These are phyloP conservation scores for Apiotrichum akiyoshidainum DNA, from an alignment of 1,284 basidiomycete genomes.

Conservation along the genomic window DNA sequence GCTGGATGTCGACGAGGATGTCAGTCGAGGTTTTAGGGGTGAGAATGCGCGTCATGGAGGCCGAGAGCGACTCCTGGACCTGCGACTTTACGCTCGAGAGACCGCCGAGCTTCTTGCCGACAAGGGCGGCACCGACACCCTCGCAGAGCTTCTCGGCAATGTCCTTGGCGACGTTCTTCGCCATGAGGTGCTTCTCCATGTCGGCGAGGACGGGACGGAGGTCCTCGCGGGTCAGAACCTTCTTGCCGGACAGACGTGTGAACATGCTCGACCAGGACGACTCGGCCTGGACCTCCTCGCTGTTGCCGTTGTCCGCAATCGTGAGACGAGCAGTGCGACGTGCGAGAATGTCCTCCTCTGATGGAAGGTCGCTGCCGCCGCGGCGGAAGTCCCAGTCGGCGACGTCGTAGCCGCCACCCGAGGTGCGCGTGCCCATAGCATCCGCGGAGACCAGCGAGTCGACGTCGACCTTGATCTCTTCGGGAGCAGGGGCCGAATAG, in stretches of 20 bases:
- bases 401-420: slow-evolving; percentile 86
- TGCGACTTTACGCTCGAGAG: slow-evolving; percentile 83
- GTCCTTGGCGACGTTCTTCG: slow-evolving; percentile 96
- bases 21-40: slow-evolving; percentile 97
- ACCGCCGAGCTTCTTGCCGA: slow-evolving; percentile 84
- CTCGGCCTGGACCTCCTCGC: slow-evolving; percentile 7
- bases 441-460: slow-evolving; percentile 48
- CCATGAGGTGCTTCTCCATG: slow-evolving; percentile 97
- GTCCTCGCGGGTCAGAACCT: slow-evolving; percentile 76
- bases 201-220: slow-evolving; percentile 81
- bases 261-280: slow-evolving; percentile 60
- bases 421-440: slow-evolving; percentile 61
- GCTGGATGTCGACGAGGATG: slow-evolving; percentile 67
- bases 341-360: slow-evolving; percentile 47
- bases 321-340: slow-evolving; percentile 26
- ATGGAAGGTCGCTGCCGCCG: slow-evolving; percentile 51
- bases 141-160: slow-evolving; percentile 94
- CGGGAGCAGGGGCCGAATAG: slow-evolving; percentile 60
- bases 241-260: slow-evolving; percentile 73
- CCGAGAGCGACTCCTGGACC: slow-evolving; percentile 77
- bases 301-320: slow-evolving; percentile 53
- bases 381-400: slow-evolving; percentile 78
- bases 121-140: slow-evolving; percentile 78
- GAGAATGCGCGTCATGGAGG: slow-evolving; percentile 84
- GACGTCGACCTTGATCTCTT: slow-evolving; percentile 46